A percentile compares a stretch with the other conserved stretches of the same genome.
Conservation (phyloP, 495 filamentous ascomycete genomes). For the Aspergillus olivimuriae region DNA sequence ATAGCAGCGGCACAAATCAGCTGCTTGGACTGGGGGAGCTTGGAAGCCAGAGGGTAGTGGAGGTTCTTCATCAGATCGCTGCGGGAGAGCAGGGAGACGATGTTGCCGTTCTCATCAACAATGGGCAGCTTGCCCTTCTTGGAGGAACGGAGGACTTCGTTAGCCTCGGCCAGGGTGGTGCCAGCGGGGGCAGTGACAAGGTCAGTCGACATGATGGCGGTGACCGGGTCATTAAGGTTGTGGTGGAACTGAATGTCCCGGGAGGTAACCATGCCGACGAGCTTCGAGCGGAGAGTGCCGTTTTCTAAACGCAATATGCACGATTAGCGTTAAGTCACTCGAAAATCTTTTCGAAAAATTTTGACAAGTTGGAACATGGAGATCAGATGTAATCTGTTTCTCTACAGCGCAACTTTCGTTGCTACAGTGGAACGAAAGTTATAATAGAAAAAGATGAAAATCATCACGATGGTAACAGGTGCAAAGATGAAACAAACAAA, state of each 20-base stretch:
- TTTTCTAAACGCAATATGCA: slow-evolving; percentile 54
- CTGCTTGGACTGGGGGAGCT: slow-evolving; percentile 96
- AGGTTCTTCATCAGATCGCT: slow-evolving; percentile 99
- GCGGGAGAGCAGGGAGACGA: slow-evolving; percentile 91
- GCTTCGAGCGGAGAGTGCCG: slow-evolving; percentile 87
- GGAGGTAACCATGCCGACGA: slow-evolving; percentile 94
- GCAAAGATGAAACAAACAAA: slow-evolving; percentile 10
- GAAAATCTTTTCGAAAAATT: too few relatives aligned
- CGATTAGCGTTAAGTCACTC: slow-evolving; percentile 24
- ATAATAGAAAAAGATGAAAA: slow-evolving; percentile 59
- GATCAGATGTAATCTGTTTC: slow-evolving; percentile 45
- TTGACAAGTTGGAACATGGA: slow-evolving; percentile 1
- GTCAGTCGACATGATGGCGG: slow-evolving; percentile 90
- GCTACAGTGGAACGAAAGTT: slow-evolving; percentile 99
- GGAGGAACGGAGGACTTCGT: slow-evolving; percentile 84
- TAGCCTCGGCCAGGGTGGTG: slow-evolving; percentile 81
- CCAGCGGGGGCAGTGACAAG: slow-evolving; percentile 85
- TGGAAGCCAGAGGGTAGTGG: slow-evolving; percentile 93
- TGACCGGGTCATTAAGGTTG: slow-evolving; percentile 61
- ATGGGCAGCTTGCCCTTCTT: slow-evolving; percentile 99
- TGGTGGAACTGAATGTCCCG: slow-evolving; percentile 96
- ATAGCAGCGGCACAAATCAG: slow-evolving; percentile 93
- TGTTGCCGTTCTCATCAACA: slow-evolving; percentile 77
- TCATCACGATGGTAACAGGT: slow-evolving; percentile 55
- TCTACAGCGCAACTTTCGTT: slow-evolving; percentile 79